These are phyloP conservation scores for Plenodomus tracheiphilus DNA, from an alignment of 2,329 filamentous ascomycete species.

Conservation along the genomic window DNA sequence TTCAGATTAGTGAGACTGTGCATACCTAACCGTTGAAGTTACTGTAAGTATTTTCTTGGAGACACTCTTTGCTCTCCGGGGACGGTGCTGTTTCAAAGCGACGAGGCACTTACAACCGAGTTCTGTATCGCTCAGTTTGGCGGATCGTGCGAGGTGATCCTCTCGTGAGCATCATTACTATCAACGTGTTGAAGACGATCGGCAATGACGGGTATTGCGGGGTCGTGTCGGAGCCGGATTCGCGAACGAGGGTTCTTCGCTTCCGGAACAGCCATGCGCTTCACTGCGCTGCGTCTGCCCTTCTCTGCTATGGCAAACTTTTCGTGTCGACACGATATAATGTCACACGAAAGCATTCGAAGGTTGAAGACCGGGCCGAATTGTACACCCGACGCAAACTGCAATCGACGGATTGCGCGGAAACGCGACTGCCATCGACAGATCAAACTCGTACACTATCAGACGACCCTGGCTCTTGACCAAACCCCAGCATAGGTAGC, in stretches of 20 bases:
- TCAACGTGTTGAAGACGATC: too few species aligned
- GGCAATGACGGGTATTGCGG: not conserved
- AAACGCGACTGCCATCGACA: not conserved
- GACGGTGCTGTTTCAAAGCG: too few species aligned
- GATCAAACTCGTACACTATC: not conserved
- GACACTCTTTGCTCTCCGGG: not conserved
- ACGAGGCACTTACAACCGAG: too few species aligned
- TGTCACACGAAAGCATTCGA: not conserved
- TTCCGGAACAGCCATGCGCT: not conserved
- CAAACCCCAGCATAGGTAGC: conserved; percentile 4
- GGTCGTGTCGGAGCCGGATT: not conserved
- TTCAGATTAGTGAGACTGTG: not conserved
- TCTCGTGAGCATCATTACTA: not conserved
- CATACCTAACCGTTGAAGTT: conserved; percentile 1
- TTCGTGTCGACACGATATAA: not conserved
- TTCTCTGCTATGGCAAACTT: not conserved
- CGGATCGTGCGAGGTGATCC: too few species aligned
- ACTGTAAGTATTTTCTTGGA: not conserved
- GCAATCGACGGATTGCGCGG: not conserved
- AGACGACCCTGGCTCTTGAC: conserved; percentile 1
- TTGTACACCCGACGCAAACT: not conserved
- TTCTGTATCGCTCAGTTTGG: too few species aligned
- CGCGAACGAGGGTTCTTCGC: not conserved
- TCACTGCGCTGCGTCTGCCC: not conserved
- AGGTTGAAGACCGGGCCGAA: not conserved